Evolutionary conservation across 192 early-diverging fungal species (phyloP), one percentile per base, ranked within the genome.

Genomic region (Anaeromyces robustus): DNA sequence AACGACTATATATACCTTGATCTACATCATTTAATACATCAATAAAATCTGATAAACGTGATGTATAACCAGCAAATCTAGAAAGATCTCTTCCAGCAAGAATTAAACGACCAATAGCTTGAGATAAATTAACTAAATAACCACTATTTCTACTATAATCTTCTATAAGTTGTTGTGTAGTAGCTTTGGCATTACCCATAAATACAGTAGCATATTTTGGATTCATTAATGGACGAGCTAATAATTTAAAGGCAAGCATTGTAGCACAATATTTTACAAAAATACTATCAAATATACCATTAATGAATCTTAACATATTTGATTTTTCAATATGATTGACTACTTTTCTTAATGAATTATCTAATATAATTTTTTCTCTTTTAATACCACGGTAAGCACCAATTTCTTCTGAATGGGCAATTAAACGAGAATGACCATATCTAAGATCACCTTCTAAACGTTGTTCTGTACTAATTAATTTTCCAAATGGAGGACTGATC

Each of bases 401-500:
- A n/a, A 68, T 68, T 68, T 68, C 52, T 68, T 68, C 52, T 11
- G 52, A 80, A 19, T 80, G 30, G 29, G 78, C 30, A 78, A 80
- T 96, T 19, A 99, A 85, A 14, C 98, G 92, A 59, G 95, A 93
- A 86, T 99, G 96, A 28, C 95, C 92, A 85, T 93, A 96, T 26
- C 96, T 92, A 89, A 98, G 96, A 80, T 97, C 96, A 80, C 96
- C 98, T 85, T 93, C 84, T 17, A 99, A 86, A 26, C 89, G 91
- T 84, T 96, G 95, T 84, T 98, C 95, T 82, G 94, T 91, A 12
- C 96, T 97, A 2, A 93, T 95, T 89, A 97, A 92, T 85, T 95
- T 96, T 59, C 97, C 97, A 85, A 98, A 99, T 4, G 97, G 94
- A 59, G 98, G 98, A 12, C 97, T 95, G 80, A 96, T 85, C 22